These are phyloP conservation scores for Paecilomyces niveus DNA, from an alignment of 2,329 filamentous ascomycete species.

Conservation along the genomic window DNA sequence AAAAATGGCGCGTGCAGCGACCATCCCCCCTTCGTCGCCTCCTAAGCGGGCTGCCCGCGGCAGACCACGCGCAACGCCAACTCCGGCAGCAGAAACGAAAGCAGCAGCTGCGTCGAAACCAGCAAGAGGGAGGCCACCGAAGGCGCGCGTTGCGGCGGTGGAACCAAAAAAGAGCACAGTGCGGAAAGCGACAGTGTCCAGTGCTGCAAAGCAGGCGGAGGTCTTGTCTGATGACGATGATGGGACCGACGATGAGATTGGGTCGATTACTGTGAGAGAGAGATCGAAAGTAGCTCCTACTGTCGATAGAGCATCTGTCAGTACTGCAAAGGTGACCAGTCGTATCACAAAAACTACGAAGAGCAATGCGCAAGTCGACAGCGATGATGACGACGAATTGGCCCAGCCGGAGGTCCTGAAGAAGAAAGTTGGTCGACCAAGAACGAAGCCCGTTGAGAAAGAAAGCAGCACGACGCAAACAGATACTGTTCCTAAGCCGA, in stretches of 20 bases:
- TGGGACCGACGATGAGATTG: slow-evolving; percentile 15
- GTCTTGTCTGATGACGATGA: not conserved
- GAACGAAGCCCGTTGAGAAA: slow-evolving; percentile 8
- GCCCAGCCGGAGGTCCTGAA: slow-evolving; percentile 15
- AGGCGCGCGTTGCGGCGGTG: slow-evolving; percentile 6
- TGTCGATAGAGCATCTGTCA: slow-evolving; percentile 5
- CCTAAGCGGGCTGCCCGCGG: slow-evolving; percentile 15
- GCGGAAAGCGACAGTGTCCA: slow-evolving; percentile 4
- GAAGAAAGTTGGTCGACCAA: slow-evolving; percentile 14
- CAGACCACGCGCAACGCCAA: slow-evolving; percentile 7
- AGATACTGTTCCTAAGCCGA: slow-evolving; percentile 8
- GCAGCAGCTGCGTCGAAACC: slow-evolving; percentile 4
- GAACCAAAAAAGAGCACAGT: slow-evolving; percentile 6
- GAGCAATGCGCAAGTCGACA: slow-evolving; percentile 4
- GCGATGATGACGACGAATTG: slow-evolving; percentile 18
- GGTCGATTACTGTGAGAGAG: slow-evolving; percentile 7
- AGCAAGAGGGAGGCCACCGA: not conserved
- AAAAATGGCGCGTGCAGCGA: slow-evolving; percentile 19
- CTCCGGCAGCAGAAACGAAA: slow-evolving; percentile 1
- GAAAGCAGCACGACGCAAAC: slow-evolving; percentile 6
- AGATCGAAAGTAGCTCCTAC: slow-evolving; percentile 3
- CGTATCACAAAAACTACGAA: not conserved
- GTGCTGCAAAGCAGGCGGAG: slow-evolving; percentile 1
- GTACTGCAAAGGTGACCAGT: not conserved
- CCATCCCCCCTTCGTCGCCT: slow-evolving; percentile 14